Evolutionary conservation across 495 filamentous ascomycete genomes (phyloP), one percentile per base, ranked within the genome.

Genomic region (Podospora pseudopauciseta): DNA sequence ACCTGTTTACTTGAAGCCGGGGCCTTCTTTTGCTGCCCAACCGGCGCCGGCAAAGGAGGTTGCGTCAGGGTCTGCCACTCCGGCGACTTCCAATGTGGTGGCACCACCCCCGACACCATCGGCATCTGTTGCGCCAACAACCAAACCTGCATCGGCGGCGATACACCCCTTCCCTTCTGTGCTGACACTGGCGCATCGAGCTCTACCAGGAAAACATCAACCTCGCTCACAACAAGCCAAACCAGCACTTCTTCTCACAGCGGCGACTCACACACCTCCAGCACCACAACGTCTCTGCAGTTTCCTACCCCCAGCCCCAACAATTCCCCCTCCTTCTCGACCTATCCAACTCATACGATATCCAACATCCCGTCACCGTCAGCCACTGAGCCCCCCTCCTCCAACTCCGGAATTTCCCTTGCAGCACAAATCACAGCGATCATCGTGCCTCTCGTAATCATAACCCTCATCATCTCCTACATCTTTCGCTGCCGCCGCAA

Each of bases 31-130:
- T 49, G 39, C 13, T 49, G 39, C 13, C 39, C 39, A 5, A 13
- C 9, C 39, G 39, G 39, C 9, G 39, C 39, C 9, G 39, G 39
- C 7, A 49, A 16, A 16, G 39, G 13, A 13, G 39, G 39, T 16
- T 49, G 39, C 39, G 15, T 49, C 5, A 49, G 39, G 13, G 39
- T 49, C 39, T 49, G 39, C 13, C 2, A 5, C 7, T 11, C 39
- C 9, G 39, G 39, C 15, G 72, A 74, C 54, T 72, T 74, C 64
- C 62, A 74, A 57, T 74, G 72, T 56, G 72, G 70, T 13, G 13
- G 39, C 39, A 49, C 39, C 39, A 2, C 39, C 15, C 39, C 39
- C 39, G 39, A 16, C 39, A 49, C 39, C 39, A 49, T 0, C 16
- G 65, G 65, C 60, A 66, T 74, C 53, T 74, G 72, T 58, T 74